Conservation (phyloP, 495 filamentous ascomycete genomes). For the Lasiosphaeris hirsuta region DNA sequence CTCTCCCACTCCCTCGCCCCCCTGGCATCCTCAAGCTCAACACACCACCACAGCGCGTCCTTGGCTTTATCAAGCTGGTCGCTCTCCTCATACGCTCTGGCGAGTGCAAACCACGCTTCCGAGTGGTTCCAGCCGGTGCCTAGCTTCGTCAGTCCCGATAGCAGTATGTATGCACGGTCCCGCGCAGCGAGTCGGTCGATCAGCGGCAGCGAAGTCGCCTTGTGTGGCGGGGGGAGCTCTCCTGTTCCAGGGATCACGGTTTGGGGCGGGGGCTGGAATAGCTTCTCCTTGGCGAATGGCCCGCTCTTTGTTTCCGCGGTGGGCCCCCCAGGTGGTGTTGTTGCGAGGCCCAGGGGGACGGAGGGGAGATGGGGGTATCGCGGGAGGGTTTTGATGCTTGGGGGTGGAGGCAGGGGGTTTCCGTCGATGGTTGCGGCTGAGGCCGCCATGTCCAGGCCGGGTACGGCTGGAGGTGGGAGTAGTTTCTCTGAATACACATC, state of each 20-base stretch:
- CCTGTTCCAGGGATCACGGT: too few species aligned
- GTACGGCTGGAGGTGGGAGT: constrained; percentile 44
- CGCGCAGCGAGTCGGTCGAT: constrained; percentile 77
- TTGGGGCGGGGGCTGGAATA: too few species aligned
- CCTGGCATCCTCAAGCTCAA: constrained; percentile 66
- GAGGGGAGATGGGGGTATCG: constrained; percentile 31
- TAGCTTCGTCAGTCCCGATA: constrained; percentile 76
- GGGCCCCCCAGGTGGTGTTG: constrained; percentile 1
- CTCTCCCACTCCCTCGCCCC: constrained; percentile 59
- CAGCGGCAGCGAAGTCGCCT: constrained; percentile 54
- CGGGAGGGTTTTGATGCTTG: constrained; percentile 10
- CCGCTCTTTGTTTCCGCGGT: constrained; percentile 2
- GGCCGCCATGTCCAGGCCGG: constrained; percentile 25
- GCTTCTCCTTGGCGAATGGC: not conserved
- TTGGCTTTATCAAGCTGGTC: constrained; percentile 82
- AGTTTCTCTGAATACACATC: constrained; percentile 74
- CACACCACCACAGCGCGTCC: constrained; percentile 70
- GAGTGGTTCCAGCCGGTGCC: constrained; percentile 87
- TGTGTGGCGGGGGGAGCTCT: constrained; percentile 42
- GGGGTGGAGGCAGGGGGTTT: not conserved
- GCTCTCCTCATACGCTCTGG: constrained; percentile 78
- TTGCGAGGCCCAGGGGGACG: constrained; percentile 41
- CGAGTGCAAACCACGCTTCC: constrained; percentile 91
- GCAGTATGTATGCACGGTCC: constrained; percentile 79
- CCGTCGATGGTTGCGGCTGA: not conserved